phyloP scores from a whole-genome alignment of 441 rosid genomes.

The Eugenia klotzschiana region DNA sequence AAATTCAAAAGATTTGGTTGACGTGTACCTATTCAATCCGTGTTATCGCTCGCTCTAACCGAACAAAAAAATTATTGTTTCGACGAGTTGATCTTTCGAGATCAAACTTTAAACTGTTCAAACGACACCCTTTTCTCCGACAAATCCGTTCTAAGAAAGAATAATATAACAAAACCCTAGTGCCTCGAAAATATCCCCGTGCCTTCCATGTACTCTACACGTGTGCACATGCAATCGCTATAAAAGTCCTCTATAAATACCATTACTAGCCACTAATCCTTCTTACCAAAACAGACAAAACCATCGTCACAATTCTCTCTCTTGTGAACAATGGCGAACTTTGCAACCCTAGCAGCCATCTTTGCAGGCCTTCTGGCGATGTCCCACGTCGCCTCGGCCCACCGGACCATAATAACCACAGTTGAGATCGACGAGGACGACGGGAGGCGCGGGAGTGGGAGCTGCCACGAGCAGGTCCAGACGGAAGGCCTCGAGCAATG shows the following conservation, averaged over 20 bases:
- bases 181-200: background rate
- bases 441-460: background rate
- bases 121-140: background rate
- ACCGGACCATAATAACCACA: background rate
- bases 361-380: background rate
- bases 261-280: background rate
- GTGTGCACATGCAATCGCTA: background rate
- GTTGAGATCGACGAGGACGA: background rate
- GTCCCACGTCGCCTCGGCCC: background rate
- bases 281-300: too few species aligned
- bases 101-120: background rate
- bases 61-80: background rate
- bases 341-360: background rate
- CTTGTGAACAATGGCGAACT: background rate
- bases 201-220: background rate
- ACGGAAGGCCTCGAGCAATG: background rate
- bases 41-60: background rate
- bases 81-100: background rate
- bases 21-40: background rate
- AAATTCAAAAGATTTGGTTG: background rate
- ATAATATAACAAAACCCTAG: background rate
- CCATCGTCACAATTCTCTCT: background rate
- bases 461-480: slow-evolving; percentile 2
- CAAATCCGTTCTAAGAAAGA: background rate
- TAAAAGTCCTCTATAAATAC: background rate